phyloP scores from a whole-genome alignment of 1,284 basidiomycete species.

The Cerioporus squamosus region DNA sequence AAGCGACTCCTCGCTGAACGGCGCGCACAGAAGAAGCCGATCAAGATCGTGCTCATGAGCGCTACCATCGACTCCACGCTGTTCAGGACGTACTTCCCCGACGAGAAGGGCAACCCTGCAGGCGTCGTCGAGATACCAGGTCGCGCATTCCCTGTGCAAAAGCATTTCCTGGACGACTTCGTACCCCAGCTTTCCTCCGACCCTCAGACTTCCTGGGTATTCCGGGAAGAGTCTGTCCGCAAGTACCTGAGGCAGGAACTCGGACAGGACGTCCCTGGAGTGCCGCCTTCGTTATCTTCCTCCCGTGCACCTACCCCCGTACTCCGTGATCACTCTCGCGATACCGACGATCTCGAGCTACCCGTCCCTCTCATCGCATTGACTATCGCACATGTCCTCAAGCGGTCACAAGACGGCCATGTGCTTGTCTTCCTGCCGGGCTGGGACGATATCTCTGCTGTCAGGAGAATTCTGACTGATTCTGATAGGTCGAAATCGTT shows the following conservation, averaged over 20 bases:
- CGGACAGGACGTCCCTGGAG: slow-evolving; percentile 37
- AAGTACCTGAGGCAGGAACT: slow-evolving; percentile 83
- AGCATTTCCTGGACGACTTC: slow-evolving; percentile 85
- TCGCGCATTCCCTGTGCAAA: slow-evolving; percentile 87
- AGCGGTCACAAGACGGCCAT: slow-evolving; percentile 82
- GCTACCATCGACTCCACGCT: slow-evolving; percentile 92
- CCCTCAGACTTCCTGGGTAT: slow-evolving; percentile 61
- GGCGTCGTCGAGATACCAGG: slow-evolving; percentile 89
- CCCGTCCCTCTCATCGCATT: slow-evolving; percentile 86
- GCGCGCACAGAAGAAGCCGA: slow-evolving; percentile 70
- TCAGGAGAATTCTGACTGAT: slow-evolving; percentile 71
- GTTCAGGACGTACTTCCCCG: slow-evolving; percentile 88
- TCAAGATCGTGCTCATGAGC: slow-evolving; percentile 95
- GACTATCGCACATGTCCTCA: slow-evolving; percentile 81
- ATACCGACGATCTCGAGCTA: slow-evolving; percentile 77
- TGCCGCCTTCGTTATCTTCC: slow-evolving; percentile 8
- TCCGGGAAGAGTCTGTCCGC: slow-evolving; percentile 74
- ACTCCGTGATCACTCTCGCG: slow-evolving; percentile 18
- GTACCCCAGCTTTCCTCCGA: slow-evolving; percentile 52
- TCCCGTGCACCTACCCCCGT: slow-evolving; percentile 20
- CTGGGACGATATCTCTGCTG: slow-evolving; percentile 91
- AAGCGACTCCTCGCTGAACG: slow-evolving; percentile 86
- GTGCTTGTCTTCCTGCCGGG: slow-evolving; percentile 92
- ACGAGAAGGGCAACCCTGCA: slow-evolving; percentile 65
- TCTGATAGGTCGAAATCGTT: slow-evolving; percentile 52